Conservation (phyloP, 352 stramenopile genomes). For the Pythium vanterpoolii region DNA sequence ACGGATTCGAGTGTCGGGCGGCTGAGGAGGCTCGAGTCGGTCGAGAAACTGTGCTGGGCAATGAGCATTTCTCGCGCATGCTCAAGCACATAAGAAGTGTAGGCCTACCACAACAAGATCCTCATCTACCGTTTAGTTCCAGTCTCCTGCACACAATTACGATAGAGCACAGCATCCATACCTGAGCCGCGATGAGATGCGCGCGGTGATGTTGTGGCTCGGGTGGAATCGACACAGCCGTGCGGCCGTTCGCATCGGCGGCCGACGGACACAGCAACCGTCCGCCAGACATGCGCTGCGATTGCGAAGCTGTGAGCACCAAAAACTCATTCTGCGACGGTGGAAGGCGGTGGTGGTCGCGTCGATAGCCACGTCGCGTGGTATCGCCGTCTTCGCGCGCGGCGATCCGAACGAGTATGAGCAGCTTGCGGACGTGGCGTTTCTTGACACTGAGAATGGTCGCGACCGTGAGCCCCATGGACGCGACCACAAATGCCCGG, state of each 20-base stretch:
- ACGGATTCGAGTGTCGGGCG: conserved; percentile 10
- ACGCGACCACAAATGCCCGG: conserved; percentile 12
- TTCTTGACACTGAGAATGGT: conserved; percentile 20
- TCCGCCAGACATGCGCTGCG: not conserved
- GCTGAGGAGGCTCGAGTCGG: conserved; percentile 5
- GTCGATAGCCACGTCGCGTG: not conserved
- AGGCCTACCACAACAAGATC: conserved; percentile 24
- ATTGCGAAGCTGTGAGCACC: not conserved
- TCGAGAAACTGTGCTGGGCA: conserved; percentile 8
- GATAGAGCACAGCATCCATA: not conserved
- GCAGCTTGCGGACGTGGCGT: conserved; percentile 8
- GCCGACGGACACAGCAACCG: conserved; percentile 22
- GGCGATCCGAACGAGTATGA: not conserved
- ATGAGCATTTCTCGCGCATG: conserved; percentile 28
- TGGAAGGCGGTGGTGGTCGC: not conserved
- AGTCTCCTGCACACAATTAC: not conserved
- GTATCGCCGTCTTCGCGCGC: not conserved
- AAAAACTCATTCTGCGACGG: not conserved
- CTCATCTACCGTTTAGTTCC: not conserved
- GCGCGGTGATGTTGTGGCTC: conserved; percentile 26
- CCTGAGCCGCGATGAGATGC: conserved; percentile 22
- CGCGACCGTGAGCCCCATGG: conserved; percentile 19
- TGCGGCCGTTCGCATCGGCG: conserved; percentile 22
- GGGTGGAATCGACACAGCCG: conserved; percentile 29
- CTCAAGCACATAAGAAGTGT: conserved; percentile 30